Evolutionary conservation across 2,329 filamentous ascomycete species (phyloP), one percentile per base, ranked within the genome.

Genomic region (Penicillium fuscoglaucum): DNA sequence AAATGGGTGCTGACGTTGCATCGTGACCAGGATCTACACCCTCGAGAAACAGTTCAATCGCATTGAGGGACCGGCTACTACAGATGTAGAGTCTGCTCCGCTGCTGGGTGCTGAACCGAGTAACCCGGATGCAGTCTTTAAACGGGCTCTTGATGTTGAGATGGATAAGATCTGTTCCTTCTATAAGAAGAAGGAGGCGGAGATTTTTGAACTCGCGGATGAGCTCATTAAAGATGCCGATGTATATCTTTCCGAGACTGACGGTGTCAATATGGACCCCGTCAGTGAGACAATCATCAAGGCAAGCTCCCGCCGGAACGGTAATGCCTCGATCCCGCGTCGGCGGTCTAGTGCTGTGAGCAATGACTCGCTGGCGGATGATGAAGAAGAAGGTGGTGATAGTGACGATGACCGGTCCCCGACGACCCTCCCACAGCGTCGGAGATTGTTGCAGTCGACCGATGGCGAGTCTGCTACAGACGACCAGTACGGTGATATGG

Each of bases 101-200:
- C 84, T 99, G 41, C 88, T 99, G 59, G 80, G 82, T 58, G 66
- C 75, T 52, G 82, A 83, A 58, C 69, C 77, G 28, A 77, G 81
- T 46, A 89, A 96, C 59, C 89, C 92, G 15, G 93, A 98, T 73
- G 83, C 85, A 40, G 83, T 93, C 59, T 99, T 99, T 73, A 83
- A 84, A 64, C 87, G 87, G 63, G 88, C 92, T 41, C 84, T 99
- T 19, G 91, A 96, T 70, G 84, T 89, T 43, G 95, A 99, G 74
- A 80, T 99, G 51, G 93, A 98, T 71, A 98, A 98, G 81, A 91
- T 99, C 61, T 90, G 86, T 69, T 90, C 89, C 0, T 99, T 99
- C 75, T 98, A 95, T 76, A 84, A 87, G 61, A 78, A 91, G 61
- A 99, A 99, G 76, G 93, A 99, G 76, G 82, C 86, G 26, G 93